phyloP scores from a whole-genome alignment of 2,329 filamentous ascomycete genomes.

The Blumeria graminis region DNA sequence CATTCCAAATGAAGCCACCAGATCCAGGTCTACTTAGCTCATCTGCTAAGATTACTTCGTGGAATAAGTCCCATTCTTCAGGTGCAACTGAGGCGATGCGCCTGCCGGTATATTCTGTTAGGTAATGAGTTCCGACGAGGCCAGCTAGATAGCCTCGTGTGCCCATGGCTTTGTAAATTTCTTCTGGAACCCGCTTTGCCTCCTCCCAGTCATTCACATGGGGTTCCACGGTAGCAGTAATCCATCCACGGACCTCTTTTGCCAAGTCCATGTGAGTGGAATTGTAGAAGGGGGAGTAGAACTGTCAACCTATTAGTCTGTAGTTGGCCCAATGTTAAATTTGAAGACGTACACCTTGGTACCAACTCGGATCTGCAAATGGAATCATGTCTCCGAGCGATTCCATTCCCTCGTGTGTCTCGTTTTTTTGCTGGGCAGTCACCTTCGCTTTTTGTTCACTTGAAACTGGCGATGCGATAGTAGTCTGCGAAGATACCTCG shows the following conservation, averaged over 20 bases:
- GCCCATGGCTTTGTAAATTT: slow-evolving; percentile 90
- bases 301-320: slow-evolving; percentile 24
- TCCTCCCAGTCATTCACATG: slow-evolving; percentile 94
- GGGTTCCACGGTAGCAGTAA: slow-evolving; percentile 72
- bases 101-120: slow-evolving; percentile 45
- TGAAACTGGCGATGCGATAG: slow-evolving; percentile 22
- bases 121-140: slow-evolving; percentile 64
- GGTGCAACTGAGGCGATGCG: slow-evolving; percentile 53
- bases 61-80: slow-evolving; percentile 95
- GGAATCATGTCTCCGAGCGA: slow-evolving; percentile 70
- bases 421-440: slow-evolving; percentile 30
- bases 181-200: slow-evolving; percentile 65
- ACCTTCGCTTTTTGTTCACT: slow-evolving; percentile 21
- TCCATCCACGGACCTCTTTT: slow-evolving; percentile 76
- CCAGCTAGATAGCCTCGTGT: slow-evolving; percentile 83
- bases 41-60: slow-evolving; percentile 87
- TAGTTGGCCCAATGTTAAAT: too few relatives aligned
- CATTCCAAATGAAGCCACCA: slow-evolving; percentile 89
- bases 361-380: slow-evolving; percentile 84
- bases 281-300: slow-evolving; percentile 93
- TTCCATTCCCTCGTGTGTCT: slow-evolving; percentile 40
- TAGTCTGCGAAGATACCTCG: slow-evolving; percentile 16
- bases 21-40: slow-evolving; percentile 75
- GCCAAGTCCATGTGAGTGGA: slow-evolving; percentile 79
- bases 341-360: slow-evolving; percentile 52